Base-by-base conservation (phyloP, 257 asterid species). In the Fraxinus excelsior region DNA sequence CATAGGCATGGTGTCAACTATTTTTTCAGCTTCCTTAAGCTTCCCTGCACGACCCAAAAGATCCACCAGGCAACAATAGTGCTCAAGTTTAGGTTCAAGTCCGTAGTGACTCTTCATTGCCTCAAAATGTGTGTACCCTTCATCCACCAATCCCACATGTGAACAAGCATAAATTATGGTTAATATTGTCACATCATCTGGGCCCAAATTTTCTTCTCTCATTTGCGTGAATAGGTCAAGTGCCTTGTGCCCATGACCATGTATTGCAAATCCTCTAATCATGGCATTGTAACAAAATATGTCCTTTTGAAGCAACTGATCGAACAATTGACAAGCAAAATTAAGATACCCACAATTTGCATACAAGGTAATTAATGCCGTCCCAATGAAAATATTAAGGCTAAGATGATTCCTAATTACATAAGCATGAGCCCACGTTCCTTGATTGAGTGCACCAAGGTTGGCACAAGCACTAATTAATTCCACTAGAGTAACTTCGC, bases 231-330 rank as follows among this genome's bases (percentile, higher is more conserved):
- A 92, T 16, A 90, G 81, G 29, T 81, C 82, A 51, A 92, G 86
- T 74, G 97, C 92, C 64, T 86, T 85, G 13, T 38, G 65, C 37
- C 88, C 94, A 53, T 74, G 76, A 35, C 94, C 96, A 73, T 92
- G 94, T 74, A 90, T 71, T 7, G 96, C 94, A 13, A 90, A 82
- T 40, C 88, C 96, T 86, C 92, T 79, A 62, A 92, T 88, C 97
- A 90, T 90, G 25, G 92, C 89, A 78, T 88, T 90, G 84, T 77
- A 90, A 79, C 94, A 90, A 76, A 88, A 85, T 46, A 81, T 77
- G 70, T 88, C 92, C 49, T 78, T 82, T 7, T 76, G 72, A 14
- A 86, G 87, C 80, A 92, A 79, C 64, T 80, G 79, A 73, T 73
- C 62, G 73, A 90, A 92, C 80, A 92, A 23, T 35, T 88, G 87